Percentiles rank a stretch among this genome's conserved stretches.
Conservation (phyloP, 768 basidiomycete genomes). For the Trametes maxima region DNA sequence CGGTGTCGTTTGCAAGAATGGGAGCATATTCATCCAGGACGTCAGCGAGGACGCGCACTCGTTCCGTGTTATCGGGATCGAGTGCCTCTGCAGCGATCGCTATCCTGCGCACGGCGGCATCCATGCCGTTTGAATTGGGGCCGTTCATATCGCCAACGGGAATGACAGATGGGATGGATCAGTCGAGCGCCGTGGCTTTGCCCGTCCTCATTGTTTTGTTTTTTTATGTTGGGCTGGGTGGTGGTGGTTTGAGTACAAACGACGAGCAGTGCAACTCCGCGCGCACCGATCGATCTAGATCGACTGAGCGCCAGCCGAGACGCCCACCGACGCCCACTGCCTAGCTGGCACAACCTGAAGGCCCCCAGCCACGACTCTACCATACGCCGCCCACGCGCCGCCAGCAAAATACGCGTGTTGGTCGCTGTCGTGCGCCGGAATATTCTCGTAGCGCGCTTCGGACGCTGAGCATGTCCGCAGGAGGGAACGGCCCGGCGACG, state of each 20-base stretch:
- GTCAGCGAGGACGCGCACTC: conserved; percentile 27
- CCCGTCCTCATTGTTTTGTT: not conserved
- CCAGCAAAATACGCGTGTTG: not conserved
- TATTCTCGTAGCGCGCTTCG: not conserved
- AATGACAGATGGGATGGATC: not conserved
- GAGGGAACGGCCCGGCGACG: conserved; percentile 4
- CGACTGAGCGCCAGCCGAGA: not conserved
- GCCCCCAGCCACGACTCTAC: not conserved
- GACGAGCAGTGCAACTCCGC: too few relatives aligned
- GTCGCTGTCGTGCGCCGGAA: not conserved
- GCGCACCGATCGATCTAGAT: not conserved
- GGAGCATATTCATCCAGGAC: conserved; percentile 54
- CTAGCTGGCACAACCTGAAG: too few relatives aligned
- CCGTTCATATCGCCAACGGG: not conserved
- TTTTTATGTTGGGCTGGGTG: not conserved
- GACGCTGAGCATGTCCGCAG: not conserved
- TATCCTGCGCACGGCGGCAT: conserved; percentile 34
- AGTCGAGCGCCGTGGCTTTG: not conserved
- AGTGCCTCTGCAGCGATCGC: conserved; percentile 47
- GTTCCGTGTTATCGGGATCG: conserved; percentile 32
- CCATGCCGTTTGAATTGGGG: not conserved
- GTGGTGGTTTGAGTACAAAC: not conserved
- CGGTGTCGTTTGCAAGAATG: conserved; percentile 51
- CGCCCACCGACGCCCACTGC: not conserved
- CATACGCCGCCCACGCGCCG: not conserved